Percentiles rank a stretch among this genome's conserved stretches.
Evolutionary conservation across 2,329 filamentous ascomycete species (phyloP).

Genomic region (Ambrosiella cleistominuta): DNA sequence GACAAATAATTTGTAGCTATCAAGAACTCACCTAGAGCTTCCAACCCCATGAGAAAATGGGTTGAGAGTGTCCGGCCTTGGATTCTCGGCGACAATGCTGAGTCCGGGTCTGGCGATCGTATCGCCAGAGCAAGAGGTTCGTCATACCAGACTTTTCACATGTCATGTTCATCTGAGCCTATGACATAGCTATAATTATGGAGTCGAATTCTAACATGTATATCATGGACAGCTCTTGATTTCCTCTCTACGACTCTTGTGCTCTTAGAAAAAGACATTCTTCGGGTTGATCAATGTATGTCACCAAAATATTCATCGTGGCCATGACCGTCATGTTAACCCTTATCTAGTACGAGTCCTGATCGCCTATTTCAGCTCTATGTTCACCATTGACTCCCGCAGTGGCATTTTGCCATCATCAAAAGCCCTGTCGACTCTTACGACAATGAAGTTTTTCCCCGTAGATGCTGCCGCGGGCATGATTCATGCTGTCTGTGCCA

Average conservation of each 20-base stretch:
- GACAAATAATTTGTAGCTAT: constrained; percentile 17
- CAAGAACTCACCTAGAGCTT: constrained; percentile 25
- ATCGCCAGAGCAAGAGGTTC: constrained; percentile 36
- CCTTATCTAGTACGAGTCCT: constrained; percentile 25
- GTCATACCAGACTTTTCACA: background rate
- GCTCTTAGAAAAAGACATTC: constrained; percentile 26
- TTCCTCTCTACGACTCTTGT: constrained; percentile 38
- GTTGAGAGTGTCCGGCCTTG: constrained; percentile 37
- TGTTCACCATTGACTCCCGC: constrained; percentile 42
- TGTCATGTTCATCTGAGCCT: background rate
- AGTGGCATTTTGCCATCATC: constrained; percentile 39
- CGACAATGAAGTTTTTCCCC: constrained; percentile 33
- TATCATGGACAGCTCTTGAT: constrained; percentile 27
- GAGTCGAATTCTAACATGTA: background rate
- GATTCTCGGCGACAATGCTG: constrained; percentile 28
- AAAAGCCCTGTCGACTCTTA: constrained; percentile 32
- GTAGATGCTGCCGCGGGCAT: constrained; percentile 31
- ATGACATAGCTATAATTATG: constrained; percentile 6
- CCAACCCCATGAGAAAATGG: constrained; percentile 34
- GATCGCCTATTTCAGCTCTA: constrained; percentile 37
- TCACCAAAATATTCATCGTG: background rate
- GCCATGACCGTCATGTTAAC: background rate
- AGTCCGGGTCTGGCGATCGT: constrained; percentile 29
- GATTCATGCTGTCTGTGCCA: constrained; percentile 29
- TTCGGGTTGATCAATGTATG: constrained; percentile 34